Evolutionary conservation across 768 basidiomycete genomes (phyloP).

Genomic region (Chlorophyllum brunneum): DNA sequence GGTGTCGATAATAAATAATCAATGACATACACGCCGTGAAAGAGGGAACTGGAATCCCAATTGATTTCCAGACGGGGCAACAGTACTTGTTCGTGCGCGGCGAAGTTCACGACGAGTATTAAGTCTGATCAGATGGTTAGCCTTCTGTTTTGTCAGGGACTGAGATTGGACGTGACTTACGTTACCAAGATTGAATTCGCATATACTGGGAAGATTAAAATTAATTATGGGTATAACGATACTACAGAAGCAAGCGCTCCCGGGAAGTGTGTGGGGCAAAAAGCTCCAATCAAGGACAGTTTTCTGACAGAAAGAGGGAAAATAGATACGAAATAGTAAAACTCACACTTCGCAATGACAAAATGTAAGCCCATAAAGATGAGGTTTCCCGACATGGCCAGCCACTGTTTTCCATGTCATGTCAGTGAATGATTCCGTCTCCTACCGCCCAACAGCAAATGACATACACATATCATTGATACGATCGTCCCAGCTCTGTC

Average conservation of each 20-base stretch:
- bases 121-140: slow-evolving; percentile 8
- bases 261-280: too few species aligned
- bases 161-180: neutral
- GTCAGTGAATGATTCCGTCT: neutral
- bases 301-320: neutral
- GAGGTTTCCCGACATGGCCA: slow-evolving; percentile 38
- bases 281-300: too few species aligned
- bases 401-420: slow-evolving; percentile 36
- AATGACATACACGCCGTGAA: slow-evolving; percentile 11
- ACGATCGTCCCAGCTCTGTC: slow-evolving; percentile 39
- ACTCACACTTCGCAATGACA: slow-evolving; percentile 41
- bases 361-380: slow-evolving; percentile 49
- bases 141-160: too few species aligned
- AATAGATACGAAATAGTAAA: neutral
- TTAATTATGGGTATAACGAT: neutral
- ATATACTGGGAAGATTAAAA: slow-evolving; percentile 35
- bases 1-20: neutral
- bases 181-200: slow-evolving; percentile 43
- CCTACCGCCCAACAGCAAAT: neutral
- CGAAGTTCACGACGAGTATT: slow-evolving; percentile 19
- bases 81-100: slow-evolving; percentile 10
- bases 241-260: too few species aligned
- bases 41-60: slow-evolving; percentile 16
- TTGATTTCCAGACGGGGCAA: slow-evolving; percentile 10
- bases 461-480: slow-evolving; percentile 45